phyloP scores from a whole-genome alignment of 2,329 filamentous ascomycete genomes.

The Ceratocystis albifundus region DNA sequence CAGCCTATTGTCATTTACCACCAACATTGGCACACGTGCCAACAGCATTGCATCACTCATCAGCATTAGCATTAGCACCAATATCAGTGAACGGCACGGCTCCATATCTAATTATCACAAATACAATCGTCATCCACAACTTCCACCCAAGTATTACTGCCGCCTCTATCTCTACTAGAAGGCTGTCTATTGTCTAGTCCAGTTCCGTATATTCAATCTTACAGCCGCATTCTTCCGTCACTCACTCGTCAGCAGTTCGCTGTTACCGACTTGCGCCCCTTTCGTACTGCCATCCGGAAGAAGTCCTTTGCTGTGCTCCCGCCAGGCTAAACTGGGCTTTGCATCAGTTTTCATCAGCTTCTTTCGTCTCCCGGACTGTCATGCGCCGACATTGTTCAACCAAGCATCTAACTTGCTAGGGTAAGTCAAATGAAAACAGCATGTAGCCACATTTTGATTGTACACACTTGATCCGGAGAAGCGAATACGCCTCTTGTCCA shows the following conservation, averaged over 20 bases:
- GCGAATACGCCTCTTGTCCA: no score
- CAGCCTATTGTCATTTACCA: neutral
- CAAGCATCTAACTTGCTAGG: neutral
- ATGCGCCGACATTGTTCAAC: neutral
- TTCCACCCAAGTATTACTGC: neutral
- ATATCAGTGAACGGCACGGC: neutral
- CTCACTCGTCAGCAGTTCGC: neutral
- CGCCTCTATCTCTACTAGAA: neutral
- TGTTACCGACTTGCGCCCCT: neutral
- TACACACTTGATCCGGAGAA: no score
- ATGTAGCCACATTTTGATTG: neutral
- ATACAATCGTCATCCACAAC: neutral
- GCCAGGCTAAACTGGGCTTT: neutral
- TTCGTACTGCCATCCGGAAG: neutral
- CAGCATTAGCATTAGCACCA: conserved; percentile 7
- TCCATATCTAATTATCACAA: neutral
- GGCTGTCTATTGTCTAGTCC: neutral
- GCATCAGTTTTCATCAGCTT: neutral
- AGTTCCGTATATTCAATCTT: neutral
- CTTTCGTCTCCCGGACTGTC: neutral
- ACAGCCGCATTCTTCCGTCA: neutral
- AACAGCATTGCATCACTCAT: conserved; percentile 1
- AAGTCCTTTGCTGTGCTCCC: neutral
- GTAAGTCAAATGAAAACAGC: neutral
- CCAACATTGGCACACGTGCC: conserved; percentile 1